These are phyloP conservation scores for Capronia americana DNA, from an alignment of 2,329 filamentous ascomycete species.

Conservation along the genomic window DNA sequence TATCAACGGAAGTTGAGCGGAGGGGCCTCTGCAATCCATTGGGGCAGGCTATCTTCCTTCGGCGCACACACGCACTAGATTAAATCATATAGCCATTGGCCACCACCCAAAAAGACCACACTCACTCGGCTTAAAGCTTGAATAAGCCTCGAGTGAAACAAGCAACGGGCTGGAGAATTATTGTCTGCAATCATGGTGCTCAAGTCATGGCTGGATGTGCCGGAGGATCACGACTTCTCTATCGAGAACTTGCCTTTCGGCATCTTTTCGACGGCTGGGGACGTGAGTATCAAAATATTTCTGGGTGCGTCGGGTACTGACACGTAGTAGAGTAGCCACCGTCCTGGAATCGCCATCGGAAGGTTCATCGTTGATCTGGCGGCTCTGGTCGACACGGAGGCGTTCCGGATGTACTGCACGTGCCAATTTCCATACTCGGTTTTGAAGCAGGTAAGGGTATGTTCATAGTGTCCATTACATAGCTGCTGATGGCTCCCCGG, in stretches of 20 bases:
- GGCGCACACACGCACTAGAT: too few species aligned
- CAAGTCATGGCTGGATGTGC: slow-evolving; percentile 23
- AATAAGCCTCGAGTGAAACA: too few species aligned
- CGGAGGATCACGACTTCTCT: slow-evolving; percentile 17
- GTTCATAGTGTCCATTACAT: too few species aligned
- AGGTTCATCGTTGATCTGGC: slow-evolving; percentile 21
- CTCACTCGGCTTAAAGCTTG: too few species aligned
- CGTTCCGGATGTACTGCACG: slow-evolving; percentile 18
- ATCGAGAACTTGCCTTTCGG: slow-evolving; percentile 20
- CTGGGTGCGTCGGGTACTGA: too few species aligned
- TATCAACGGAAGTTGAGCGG: too few species aligned
- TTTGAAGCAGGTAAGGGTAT: neutral
- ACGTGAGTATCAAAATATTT: neutral
- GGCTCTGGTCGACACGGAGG: slow-evolving; percentile 20
- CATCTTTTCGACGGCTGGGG: slow-evolving; percentile 7
- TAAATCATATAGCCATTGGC: too few species aligned
- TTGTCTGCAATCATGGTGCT: slow-evolving; percentile 8
- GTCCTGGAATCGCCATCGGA: slow-evolving; percentile 20
- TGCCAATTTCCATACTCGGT: slow-evolving; percentile 18
- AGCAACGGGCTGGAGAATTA: too few species aligned
- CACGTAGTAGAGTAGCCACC: neutral
- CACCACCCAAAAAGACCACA: too few species aligned
- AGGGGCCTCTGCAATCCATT: too few species aligned
- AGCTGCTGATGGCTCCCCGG: too few species aligned
- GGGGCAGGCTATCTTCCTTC: too few species aligned